Conservation (phyloP, 2,329 filamentous ascomycete species). For the Hymenoscyphus scutula region DNA sequence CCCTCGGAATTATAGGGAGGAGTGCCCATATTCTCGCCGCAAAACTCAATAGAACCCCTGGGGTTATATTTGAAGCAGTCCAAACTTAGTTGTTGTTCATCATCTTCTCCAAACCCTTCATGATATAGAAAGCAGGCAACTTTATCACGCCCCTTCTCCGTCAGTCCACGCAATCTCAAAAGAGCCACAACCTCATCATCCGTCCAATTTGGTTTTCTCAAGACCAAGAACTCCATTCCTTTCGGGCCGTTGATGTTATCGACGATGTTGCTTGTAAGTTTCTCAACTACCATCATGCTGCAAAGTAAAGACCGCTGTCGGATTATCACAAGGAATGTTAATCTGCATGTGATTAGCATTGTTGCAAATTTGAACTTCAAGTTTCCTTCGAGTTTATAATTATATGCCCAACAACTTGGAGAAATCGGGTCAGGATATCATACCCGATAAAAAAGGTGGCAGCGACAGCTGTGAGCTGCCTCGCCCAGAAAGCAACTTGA, state of each 20-base stretch:
- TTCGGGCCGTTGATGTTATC: not conserved
- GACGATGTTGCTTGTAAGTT: not conserved
- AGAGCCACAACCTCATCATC: conserved; percentile 5
- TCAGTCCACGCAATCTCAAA: not conserved
- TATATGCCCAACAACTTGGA: too few species aligned
- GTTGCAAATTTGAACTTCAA: not conserved
- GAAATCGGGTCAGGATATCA: too few species aligned
- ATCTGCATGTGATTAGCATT: not conserved
- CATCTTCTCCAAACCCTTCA: not conserved
- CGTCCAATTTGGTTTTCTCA: not conserved
- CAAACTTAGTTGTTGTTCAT: not conserved
- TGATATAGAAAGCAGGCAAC: conserved; percentile 4
- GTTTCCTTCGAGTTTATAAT: too few species aligned
- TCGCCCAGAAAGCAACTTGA: not conserved
- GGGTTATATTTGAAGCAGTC: not conserved
- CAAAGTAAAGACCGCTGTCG: not conserved
- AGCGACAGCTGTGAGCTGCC: not conserved
- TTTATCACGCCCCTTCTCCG: conserved; percentile 2
- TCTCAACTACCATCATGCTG: not conserved
- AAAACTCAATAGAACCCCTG: not conserved
- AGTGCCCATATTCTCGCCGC: not conserved
- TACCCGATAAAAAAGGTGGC: not conserved
- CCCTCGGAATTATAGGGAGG: not conserved
- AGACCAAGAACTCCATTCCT: not conserved
- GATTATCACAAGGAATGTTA: not conserved